These are phyloP conservation scores for Pseudogymnoascus sp. DNA, from an alignment of 2,329 filamentous ascomycete species.

Conservation along the genomic window DNA sequence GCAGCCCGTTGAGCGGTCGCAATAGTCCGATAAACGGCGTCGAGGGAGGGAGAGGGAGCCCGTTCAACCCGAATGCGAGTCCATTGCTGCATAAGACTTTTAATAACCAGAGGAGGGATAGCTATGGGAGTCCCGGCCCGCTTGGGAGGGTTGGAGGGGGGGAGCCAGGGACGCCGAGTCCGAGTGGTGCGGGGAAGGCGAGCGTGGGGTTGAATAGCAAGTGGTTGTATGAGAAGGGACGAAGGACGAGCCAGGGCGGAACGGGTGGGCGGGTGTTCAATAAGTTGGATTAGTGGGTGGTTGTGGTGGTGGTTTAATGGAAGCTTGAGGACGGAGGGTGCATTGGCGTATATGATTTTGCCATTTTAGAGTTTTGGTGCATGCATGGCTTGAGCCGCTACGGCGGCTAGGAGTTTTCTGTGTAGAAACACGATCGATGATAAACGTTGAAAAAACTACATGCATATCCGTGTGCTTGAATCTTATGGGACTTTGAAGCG, in stretches of 20 bases:
- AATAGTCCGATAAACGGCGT: neutral
- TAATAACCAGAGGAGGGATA: slow-evolving; percentile 46
- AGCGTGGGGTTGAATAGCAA: slow-evolving; percentile 81
- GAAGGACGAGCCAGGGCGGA: slow-evolving; percentile 36
- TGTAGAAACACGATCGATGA: slow-evolving; percentile 5
- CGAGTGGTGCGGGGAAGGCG: slow-evolving; percentile 57
- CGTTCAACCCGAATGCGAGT: slow-evolving; percentile 45
- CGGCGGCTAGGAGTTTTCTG: neutral
- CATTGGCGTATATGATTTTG: neutral
- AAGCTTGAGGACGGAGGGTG: neutral
- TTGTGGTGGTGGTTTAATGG: neutral
- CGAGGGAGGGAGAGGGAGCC: neutral
- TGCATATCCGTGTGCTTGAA: neutral
- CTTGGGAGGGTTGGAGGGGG: slow-evolving; percentile 38
- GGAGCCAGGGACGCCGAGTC: slow-evolving; percentile 63
- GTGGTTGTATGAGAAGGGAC: slow-evolving; percentile 86
- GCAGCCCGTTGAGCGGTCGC: neutral
- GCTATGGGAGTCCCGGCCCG: slow-evolving; percentile 53
- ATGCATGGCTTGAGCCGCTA: neutral
- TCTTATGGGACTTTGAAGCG: neutral
- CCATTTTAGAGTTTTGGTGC: neutral
- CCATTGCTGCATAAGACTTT: slow-evolving; percentile 65
- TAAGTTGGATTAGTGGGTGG: slow-evolving; percentile 1
- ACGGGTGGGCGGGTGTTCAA: slow-evolving; percentile 20
- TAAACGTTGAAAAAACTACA: neutral